phyloP scores from a whole-genome alignment of 139 green algal species.

The Chlamydomonas sp. region DNA sequence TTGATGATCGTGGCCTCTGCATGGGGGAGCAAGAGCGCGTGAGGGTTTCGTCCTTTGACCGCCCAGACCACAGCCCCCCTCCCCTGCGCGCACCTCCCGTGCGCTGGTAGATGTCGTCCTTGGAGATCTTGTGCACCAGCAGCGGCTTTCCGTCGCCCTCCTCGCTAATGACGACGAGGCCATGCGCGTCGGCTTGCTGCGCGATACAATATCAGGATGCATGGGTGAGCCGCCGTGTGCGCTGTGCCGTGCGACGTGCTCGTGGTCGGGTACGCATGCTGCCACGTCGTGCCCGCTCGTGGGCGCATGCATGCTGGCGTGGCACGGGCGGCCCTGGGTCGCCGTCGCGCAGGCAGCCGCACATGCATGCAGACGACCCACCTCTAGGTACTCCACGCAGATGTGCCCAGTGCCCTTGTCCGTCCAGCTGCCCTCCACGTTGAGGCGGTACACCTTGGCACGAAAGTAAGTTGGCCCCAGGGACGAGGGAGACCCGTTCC shows the following conservation, averaged over 20 bases:
- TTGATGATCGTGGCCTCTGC: conserved; percentile 96
- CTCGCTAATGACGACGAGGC: conserved; percentile 84
- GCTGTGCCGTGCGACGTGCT: no score
- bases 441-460: conserved; percentile 76
- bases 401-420: conserved; percentile 91
- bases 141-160: conserved; percentile 68
- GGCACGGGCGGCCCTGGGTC: no score
- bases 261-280: no score
- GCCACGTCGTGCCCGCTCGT: no score
- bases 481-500: no score
- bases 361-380: background rate
- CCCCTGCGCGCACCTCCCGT: conserved; percentile 47
- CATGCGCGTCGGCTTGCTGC: conserved; percentile 66
- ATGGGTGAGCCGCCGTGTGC: no score
- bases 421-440: conserved; percentile 81
- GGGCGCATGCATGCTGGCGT: no score
- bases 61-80: background rate
- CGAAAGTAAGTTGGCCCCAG: background rate
- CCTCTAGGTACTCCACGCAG: conserved; percentile 54
- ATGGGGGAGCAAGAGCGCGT: background rate
- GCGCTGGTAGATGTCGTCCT: conserved; percentile 76
- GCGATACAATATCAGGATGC: no score
- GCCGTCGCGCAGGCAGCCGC: background rate
- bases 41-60: background rate
- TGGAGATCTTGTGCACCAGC: conserved; percentile 79